Evolutionary conservation across 1,284 basidiomycete species (phyloP), one percentile per base, ranked within the genome.

Genomic region (Coniophora puteana): DNA sequence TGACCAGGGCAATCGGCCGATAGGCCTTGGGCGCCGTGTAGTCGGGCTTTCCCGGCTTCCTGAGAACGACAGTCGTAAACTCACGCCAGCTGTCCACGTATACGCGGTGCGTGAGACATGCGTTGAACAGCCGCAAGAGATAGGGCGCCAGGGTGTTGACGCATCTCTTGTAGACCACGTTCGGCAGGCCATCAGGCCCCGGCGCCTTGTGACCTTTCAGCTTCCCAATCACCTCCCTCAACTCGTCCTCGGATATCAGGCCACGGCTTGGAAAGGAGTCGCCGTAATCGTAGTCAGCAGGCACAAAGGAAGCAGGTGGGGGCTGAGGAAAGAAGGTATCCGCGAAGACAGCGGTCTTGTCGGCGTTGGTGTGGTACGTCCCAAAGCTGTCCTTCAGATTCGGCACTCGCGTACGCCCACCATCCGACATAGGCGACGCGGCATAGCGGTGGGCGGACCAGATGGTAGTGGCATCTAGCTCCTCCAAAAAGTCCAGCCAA

Each of bases 401-500:
- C 0, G 61, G 62, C 2, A 67, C 55, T 3, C 53, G 18, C 4
- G 51, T 45, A 5, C 40, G 34, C 3, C 54, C 53, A 4, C 57
- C 55, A 34, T 65, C 59, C 0, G 45, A 43, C 12, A 42, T 20
- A 28, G 51, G 52, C n/a, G 50, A 43, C 6, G 52, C 49, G 4
- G 62, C 32, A 36, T 54, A 60, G 11, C 36, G 41, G 45, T 56
- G 54, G 3, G 54, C 51, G 4, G 35, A 52, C 57, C 59, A 66
- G 1, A 66, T 37, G 6, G 51, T 49, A 0, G 39, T 30, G 3
- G 41, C 51, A 1, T 48, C 34, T 0, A 54, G 45, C 1, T 55
- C 43, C 18, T 51, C 48, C 12, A 66, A 46, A 41, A 46, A 66
- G 10, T 54, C 48, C 5, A 33, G 32, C 62, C 61, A 67, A 42